These are phyloP conservation scores for Conidiobolus incongruus DNA, from an alignment of 371 early-diverging fungal genomes.

Conservation along the genomic window DNA sequence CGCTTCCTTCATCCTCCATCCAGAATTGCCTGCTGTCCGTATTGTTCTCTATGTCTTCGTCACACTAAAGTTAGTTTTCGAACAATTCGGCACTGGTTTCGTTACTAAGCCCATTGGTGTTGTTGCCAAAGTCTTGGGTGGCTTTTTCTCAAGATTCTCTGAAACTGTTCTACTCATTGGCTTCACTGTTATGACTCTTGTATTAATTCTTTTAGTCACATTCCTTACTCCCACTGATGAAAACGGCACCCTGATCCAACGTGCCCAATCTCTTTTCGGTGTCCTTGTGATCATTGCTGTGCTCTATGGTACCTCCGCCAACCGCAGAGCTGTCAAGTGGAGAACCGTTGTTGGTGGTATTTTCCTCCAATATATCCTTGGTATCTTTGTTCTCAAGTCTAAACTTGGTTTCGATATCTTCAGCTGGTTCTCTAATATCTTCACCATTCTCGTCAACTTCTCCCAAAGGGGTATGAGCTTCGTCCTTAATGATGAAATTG, in stretches of 20 bases:
- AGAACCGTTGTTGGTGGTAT: conserved; percentile 49
- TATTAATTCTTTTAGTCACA: conserved; percentile 22
- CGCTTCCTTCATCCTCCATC: conserved; percentile 15
- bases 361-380: conserved; percentile 55
- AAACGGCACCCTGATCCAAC: conserved; percentile 35
- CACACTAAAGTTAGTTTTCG: conserved; percentile 24
- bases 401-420: conserved; percentile 50
- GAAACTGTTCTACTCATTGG: conserved; percentile 7
- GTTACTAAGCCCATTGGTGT: conserved; percentile 15
- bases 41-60: conserved; percentile 30
- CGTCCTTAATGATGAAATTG: conserved; percentile 29
- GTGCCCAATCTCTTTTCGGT: conserved; percentile 55
- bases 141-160: too few species aligned
- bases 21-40: conserved; percentile 16
- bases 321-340: conserved; percentile 42
- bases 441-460: conserved; percentile 37
- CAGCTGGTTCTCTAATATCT: conserved; percentile 39
- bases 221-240: conserved; percentile 25
- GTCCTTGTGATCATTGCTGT: conserved; percentile 30
- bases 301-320: conserved; percentile 27
- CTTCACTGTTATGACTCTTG: conserved; percentile 15
- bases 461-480: conserved; percentile 38
- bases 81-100: conserved; percentile 17
- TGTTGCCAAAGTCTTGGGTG: conserved; percentile 9
- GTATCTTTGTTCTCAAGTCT: conserved; percentile 54